Base-by-base conservation (phyloP, 345 rosid species). In the Viola odorata region DNA sequence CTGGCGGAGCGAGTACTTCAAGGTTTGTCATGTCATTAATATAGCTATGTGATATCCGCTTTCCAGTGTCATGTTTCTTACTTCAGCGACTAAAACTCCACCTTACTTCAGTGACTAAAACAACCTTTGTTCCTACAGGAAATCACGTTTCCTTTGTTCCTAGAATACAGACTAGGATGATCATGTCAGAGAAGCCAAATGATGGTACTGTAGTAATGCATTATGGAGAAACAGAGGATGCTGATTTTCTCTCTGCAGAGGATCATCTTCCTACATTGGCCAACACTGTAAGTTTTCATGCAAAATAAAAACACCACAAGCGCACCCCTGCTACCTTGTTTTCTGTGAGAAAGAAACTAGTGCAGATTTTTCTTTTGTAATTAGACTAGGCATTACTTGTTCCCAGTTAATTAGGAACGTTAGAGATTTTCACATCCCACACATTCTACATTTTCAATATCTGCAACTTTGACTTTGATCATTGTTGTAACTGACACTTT, bases 181-280 rank as follows among this genome's bases (percentile, higher is more conserved):
- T 86, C 17, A 65, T 94, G 91, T 81, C 82, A 65, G 88, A 90
- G 83, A 94, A 86, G 79, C 80, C 81, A 58, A 75, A 70, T 37
- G 91, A 88, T 74, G 95, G 96, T 68, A 86, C 95, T 32, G 86
- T 95, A 57, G 95, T 91, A 62, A 73, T 91, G 82, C 76, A 73
- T 70, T 85, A 80, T 78, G 99, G 92, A 65, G 99, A 95, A 62
- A 39, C 78, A 58, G 92, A 85, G 37, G 96, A 91, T 57, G 76
- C 69, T 44, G 91, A 90, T 70, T 39, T 79, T 78, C 84, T 80
- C 48, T 75, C 80, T 16, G 79, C 69, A 10, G 99, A 90, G 81
- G 95, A 94, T 52, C 52, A 69, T 77, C 84, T 94, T 57, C 87
- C 91, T 12, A 69, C 84, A 8, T 67, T 94, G 71, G 95, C 99